These are phyloP conservation scores for Orobanche coerulescens DNA, from an alignment of 257 asterid genomes.

Conservation along the genomic window DNA sequence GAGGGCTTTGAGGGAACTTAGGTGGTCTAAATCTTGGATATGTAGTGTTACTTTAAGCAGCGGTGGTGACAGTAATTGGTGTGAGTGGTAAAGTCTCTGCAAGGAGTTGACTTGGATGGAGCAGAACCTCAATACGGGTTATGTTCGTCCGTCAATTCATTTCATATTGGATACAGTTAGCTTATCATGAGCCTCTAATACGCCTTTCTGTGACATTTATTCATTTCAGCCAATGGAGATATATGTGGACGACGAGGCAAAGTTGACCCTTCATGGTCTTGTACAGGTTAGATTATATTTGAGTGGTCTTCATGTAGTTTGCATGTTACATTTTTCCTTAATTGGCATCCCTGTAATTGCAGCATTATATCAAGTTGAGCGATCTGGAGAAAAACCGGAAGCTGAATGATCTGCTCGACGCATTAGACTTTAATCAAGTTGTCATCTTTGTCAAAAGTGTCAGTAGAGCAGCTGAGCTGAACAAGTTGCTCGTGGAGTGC, in stretches of 20 bases:
- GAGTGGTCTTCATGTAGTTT: neutral
- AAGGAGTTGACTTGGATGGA: conserved; percentile 48
- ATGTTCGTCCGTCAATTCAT: conserved; percentile 50
- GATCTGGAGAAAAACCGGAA: conserved; percentile 89
- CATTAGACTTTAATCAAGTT: conserved; percentile 91
- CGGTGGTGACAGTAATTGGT: conserved; percentile 25
- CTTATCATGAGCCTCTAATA: conserved; percentile 53
- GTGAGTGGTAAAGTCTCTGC: conserved; percentile 33
- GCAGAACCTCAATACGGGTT: conserved; percentile 39
- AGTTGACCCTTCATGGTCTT: conserved; percentile 95
- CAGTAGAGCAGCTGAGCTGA: conserved; percentile 77
- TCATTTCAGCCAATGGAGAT: conserved; percentile 98
- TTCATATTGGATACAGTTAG: conserved; percentile 55
- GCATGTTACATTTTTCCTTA: conserved; percentile 4
- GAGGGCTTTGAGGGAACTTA: conserved; percentile 17
- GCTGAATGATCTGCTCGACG: conserved; percentile 85
- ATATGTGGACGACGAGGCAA: conserved; percentile 93
- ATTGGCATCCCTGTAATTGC: conserved; percentile 14
- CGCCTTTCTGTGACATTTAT: conserved; percentile 71
- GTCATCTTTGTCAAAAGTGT: conserved; percentile 91
- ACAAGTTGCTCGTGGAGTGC: conserved; percentile 87
- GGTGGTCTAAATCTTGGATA: conserved; percentile 19
- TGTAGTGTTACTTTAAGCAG: conserved; percentile 26
- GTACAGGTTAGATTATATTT: conserved; percentile 57
- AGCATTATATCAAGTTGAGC: conserved; percentile 93